These are phyloP conservation scores for Thelonectria discophora DNA, from an alignment of 2,329 filamentous ascomycete genomes.

Conservation along the genomic window DNA sequence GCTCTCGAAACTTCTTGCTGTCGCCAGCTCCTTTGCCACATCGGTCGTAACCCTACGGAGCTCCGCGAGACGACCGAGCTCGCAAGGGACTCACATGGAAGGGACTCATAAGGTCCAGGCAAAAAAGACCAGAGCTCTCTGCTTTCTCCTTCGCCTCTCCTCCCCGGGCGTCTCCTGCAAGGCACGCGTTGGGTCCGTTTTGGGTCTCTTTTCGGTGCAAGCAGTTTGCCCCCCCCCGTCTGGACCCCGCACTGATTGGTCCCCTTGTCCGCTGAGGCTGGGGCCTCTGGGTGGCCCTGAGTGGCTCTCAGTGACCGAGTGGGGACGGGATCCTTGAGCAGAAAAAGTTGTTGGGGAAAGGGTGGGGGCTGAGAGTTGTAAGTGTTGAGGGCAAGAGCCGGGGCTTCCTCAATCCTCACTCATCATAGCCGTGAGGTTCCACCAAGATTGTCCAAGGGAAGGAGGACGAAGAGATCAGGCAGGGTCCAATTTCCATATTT, in stretches of 20 bases:
- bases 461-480: slow-evolving; percentile 16
- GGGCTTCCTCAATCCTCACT: slow-evolving; percentile 20
- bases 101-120: too few relatives aligned
- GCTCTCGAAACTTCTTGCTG: not conserved
- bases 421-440: slow-evolving; percentile 28
- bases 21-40: slow-evolving; percentile 1
- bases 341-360: slow-evolving; percentile 46
- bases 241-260: slow-evolving; percentile 34
- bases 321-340: slow-evolving; percentile 20
- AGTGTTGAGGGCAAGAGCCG: slow-evolving; percentile 34
- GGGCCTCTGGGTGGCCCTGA: slow-evolving; percentile 4
- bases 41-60: slow-evolving; percentile 8
- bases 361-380: slow-evolving; percentile 33
- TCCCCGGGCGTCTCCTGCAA: slow-evolving; percentile 10
- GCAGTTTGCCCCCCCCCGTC: slow-evolving; percentile 5
- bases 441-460: slow-evolving; percentile 10
- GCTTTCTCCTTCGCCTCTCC: not conserved
- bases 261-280: slow-evolving; percentile 7
- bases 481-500: slow-evolving; percentile 10
- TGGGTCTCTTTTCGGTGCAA: not conserved
- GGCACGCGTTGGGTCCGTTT: slow-evolving; percentile 18
- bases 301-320: slow-evolving; percentile 16
- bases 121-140: slow-evolving; percentile 9
- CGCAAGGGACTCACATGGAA: too few relatives aligned
- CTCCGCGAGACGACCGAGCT: slow-evolving; percentile 6